Base-by-base conservation (phyloP, 2,329 filamentous ascomycete species). In the Myriosclerotinia curreyana region DNA sequence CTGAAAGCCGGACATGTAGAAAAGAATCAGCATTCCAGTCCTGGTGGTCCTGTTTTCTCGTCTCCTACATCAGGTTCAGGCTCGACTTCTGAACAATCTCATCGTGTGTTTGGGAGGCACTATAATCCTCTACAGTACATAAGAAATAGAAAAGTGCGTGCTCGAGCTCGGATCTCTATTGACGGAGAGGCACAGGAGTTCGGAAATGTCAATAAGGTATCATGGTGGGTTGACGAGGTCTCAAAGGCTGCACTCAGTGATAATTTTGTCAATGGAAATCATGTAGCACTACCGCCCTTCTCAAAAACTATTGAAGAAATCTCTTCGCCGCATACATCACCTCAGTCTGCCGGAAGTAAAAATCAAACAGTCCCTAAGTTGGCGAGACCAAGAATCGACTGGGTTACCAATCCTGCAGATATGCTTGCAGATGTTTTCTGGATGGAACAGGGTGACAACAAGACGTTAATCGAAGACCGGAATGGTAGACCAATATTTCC, bases 71-170 rank as follows among this genome's bases (percentile, higher is more conserved):
- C 67, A 71, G 77, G 66, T 74, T 71, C 64, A 73, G 79, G 70
- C 61, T 75, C 65, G 66, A 75, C 62, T 75, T 76, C 67, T 59
- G 78, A 70, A 71, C 50, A 61, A 11, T 15, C 64, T 22, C 54
- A 56, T 12, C 64, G 66, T 31, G 60, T 65, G 7, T 75, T 88
- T 9, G 89, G 90, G 5, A 87, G 93, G 60, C 78, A 81, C 2
- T 98, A 98, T 74, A 96, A 99, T 74, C 95, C 94, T 5, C 78
- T 99, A 31, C 95, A 98, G 75, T 92, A 92, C 70, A 90, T 98
- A 63, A 88, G 95, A 25, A 98, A 99, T 73, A 85, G 94, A 55
- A 94, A 93, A 74, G 84, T 95, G 15, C 84, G 95, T 67, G 88
- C 89, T 34, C 84, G 93, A 20, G 91, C 96, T 76, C 85, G 91